Evolutionary conservation across 495 filamentous ascomycete genomes (phyloP), one percentile per base, ranked within the genome.

Genomic region (Penicillium coprophilum): DNA sequence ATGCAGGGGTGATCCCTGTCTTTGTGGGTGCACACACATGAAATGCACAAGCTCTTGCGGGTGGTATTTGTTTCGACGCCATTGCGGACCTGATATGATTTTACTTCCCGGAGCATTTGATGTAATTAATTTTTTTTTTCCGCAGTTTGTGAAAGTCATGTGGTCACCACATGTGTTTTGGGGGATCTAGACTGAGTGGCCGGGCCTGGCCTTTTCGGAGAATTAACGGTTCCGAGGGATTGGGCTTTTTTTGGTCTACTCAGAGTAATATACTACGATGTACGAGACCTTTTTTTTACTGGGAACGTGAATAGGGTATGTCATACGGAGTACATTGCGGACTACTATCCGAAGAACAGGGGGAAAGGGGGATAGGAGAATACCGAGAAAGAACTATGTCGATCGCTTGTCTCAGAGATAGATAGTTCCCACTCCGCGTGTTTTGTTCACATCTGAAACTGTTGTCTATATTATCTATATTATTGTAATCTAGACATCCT

Each of bases 401-500:
- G 52, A 54, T 54, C 52, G 13, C 31, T 34, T 54, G 52, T 54
- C 20, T 54, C 52, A 54, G 19, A 46, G 32, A 36, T 20, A 24
- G 30, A 54, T 54, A 46, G 50, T 40, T 41, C 21, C 6, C 21
- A 7, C 15, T 46, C 32, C 7, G 11, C 31, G 32, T 50, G 43
- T 11, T 34, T 46, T 46, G 43, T 54, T 43, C 52, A 54, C 43
- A 46, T 46, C 30, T 54, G 52, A 54, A 54, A 54, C 52, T 54
- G 46, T 54, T 45, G 43, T 50, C 31, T 38, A 17, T 38, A 32
- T 12, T 11, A 6, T 27, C 11, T 11, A 21, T 6, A 46, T 54
- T 54, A 54, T 45, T 46, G 41, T 54, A 4, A 31, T 39, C 39
- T 53, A 43, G 27, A 23, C 50, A 23, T 19, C 12, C 7, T 6